These are phyloP conservation scores for Hyaloscypha bicolor DNA, from an alignment of 495 filamentous ascomycete genomes.

Conservation along the genomic window DNA sequence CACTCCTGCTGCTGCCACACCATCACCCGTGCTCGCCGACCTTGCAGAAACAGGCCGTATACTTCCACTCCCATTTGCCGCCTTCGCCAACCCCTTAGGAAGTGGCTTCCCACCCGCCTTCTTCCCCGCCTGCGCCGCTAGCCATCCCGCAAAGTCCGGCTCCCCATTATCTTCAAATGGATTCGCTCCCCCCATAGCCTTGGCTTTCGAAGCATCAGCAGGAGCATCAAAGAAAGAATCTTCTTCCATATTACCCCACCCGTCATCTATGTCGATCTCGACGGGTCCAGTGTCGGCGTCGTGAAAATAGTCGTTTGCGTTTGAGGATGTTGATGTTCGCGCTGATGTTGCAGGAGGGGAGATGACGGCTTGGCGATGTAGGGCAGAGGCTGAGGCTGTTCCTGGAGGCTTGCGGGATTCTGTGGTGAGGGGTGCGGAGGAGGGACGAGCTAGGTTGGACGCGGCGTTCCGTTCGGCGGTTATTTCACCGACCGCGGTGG, in stretches of 20 bases:
- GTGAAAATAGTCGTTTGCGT: constrained; percentile 48
- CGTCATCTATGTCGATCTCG: constrained; percentile 66
- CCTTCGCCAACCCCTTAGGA: constrained; percentile 75
- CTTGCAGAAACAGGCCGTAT: constrained; percentile 33
- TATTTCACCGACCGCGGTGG: constrained; percentile 82
- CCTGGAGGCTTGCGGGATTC: constrained; percentile 28
- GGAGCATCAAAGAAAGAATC: constrained; percentile 55
- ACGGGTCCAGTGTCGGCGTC: constrained; percentile 54
- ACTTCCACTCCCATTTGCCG: constrained; percentile 33
- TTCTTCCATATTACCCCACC: constrained; percentile 47
- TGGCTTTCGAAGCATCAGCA: constrained; percentile 31
- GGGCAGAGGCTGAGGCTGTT: constrained; percentile 52
- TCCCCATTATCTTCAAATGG: constrained; percentile 82
- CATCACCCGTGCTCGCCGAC: constrained; percentile 39
- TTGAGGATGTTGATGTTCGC: constrained; percentile 45
- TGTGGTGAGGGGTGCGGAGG: constrained; percentile 18
- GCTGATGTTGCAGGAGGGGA: constrained; percentile 45
- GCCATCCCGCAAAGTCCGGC: constrained; percentile 92
- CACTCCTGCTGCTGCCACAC: constrained; percentile 31
- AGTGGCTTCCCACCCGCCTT: constrained; percentile 58
- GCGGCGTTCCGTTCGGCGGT: constrained; percentile 45
- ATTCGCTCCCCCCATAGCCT: constrained; percentile 36
- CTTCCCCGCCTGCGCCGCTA: constrained; percentile 83
- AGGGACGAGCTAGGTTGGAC: constrained; percentile 43
- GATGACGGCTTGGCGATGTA: constrained; percentile 54